These are phyloP conservation scores for Ricinus communis DNA, from an alignment of 345 rosid genomes.

Conservation along the genomic window DNA sequence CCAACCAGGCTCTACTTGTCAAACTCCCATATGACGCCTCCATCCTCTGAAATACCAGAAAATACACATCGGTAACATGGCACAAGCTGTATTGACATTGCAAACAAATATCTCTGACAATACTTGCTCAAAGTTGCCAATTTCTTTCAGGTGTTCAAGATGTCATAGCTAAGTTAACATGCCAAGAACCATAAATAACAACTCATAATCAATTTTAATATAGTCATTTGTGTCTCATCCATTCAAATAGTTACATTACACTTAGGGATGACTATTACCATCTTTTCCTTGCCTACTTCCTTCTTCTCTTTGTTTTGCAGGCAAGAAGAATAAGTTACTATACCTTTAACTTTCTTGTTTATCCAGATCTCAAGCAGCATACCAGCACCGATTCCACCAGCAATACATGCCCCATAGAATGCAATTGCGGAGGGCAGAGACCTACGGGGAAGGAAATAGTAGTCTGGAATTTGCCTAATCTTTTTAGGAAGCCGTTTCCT, in stretches of 20 bases:
- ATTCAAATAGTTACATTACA: not conserved
- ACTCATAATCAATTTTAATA: not conserved
- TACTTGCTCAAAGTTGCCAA: no score
- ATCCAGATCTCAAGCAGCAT: slow-evolving; percentile 88
- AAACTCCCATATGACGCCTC: slow-evolving; percentile 60
- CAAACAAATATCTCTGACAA: no score
- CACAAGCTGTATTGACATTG: not conserved
- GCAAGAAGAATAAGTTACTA: not conserved
- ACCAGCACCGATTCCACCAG: slow-evolving; percentile 87
- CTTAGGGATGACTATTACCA: no score
- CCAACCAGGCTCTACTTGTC: slow-evolving; percentile 38
- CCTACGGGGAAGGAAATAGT: slow-evolving; percentile 79
- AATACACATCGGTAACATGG: not conserved
- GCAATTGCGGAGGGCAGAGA: slow-evolving; percentile 58
- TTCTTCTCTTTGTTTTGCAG: not conserved
- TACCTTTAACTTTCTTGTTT: slow-evolving; percentile 80
- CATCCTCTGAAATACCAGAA: slow-evolving; percentile 47
- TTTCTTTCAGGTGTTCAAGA: no score
- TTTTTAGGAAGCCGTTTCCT: slow-evolving; percentile 78
- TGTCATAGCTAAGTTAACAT: no score
- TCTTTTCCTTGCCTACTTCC: not conserved
- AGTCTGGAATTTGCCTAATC: slow-evolving; percentile 83
- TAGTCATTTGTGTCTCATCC: not conserved
- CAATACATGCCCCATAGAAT: slow-evolving; percentile 75
- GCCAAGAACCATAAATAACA: no score